A percentile compares a stretch with the other conserved stretches of the same genome.
phyloP scores from a whole-genome alignment of 1,284 basidiomycete genomes.

The Peniophora sp. region DNA sequence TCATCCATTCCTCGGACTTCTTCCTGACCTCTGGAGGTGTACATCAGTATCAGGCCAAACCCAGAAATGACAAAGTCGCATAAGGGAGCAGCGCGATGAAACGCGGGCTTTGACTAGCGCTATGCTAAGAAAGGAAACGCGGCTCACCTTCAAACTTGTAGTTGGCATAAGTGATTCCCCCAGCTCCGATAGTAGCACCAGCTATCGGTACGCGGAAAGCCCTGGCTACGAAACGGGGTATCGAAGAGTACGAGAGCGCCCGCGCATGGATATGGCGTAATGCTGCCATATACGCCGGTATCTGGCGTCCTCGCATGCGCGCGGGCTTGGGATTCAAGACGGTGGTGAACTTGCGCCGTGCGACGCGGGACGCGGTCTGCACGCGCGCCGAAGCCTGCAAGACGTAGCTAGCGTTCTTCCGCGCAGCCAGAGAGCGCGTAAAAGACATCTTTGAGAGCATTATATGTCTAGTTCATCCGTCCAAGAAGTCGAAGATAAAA shows the following conservation, averaged over 20 bases:
- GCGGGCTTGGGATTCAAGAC: slow-evolving; percentile 35
- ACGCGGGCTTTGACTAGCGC: background rate
- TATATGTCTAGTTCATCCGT: no score
- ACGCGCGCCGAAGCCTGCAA: slow-evolving; percentile 28
- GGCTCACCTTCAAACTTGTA: slow-evolving; percentile 86
- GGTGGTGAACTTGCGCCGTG: slow-evolving; percentile 51
- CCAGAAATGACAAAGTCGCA: background rate
- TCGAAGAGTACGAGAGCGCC: slow-evolving; percentile 75
- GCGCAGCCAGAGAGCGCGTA: slow-evolving; percentile 24
- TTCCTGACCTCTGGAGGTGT: slow-evolving; percentile 55
- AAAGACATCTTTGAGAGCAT: slow-evolving; percentile 19
- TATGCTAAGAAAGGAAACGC: background rate
- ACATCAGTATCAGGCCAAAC: background rate
- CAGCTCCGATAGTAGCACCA: slow-evolving; percentile 79
- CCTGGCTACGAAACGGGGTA: slow-evolving; percentile 75
- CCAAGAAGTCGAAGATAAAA: no score
- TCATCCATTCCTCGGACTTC: slow-evolving; percentile 59
- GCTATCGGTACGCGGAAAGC: slow-evolving; percentile 84
- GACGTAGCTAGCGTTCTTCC: slow-evolving; percentile 49
- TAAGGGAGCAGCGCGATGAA: background rate
- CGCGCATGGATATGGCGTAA: slow-evolving; percentile 65
- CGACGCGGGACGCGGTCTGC: slow-evolving; percentile 28
- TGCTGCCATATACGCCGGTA: slow-evolving; percentile 29
- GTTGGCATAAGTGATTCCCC: slow-evolving; percentile 87
- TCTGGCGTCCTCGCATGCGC: slow-evolving; percentile 37